Evolutionary conservation across 768 basidiomycete genomes (phyloP).

Genomic region (Imleria badia): DNA sequence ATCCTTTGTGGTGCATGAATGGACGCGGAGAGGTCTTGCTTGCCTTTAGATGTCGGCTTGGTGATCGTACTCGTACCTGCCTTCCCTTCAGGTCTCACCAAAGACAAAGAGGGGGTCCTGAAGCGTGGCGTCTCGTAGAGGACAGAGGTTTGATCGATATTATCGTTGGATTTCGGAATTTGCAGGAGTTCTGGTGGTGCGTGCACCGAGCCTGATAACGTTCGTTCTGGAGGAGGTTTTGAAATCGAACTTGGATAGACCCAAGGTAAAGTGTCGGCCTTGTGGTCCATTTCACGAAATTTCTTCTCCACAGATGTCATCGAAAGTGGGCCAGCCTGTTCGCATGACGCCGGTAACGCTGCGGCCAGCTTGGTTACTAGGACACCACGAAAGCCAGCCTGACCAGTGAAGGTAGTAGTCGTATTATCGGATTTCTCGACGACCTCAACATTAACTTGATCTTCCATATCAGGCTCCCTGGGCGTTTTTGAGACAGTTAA

Average conservation of each 20-base stretch:
- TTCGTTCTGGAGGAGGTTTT: conserved; percentile 2
- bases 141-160: neutral
- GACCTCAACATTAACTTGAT: neutral
- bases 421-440: neutral
- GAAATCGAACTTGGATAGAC: neutral
- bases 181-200: conserved; percentile 3
- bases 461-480: neutral
- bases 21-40: conserved; percentile 4
- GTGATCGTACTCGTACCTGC: neutral
- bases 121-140: neutral
- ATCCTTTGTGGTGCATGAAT: conserved; percentile 11
- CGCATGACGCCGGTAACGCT: neutral
- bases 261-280: neutral
- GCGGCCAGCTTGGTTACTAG: neutral
- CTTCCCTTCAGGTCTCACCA: neutral
- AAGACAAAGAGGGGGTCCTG: neutral
- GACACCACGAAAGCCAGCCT: neutral
- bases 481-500: neutral
- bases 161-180: too few relatives aligned
- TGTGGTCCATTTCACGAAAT: neutral
- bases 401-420: neutral
- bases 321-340: neutral
- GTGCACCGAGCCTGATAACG: conserved; percentile 14
- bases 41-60: neutral
- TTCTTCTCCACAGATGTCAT: neutral